Base-by-base conservation (phyloP, 2,329 filamentous ascomycete species). In the Xylariales sp. region DNA sequence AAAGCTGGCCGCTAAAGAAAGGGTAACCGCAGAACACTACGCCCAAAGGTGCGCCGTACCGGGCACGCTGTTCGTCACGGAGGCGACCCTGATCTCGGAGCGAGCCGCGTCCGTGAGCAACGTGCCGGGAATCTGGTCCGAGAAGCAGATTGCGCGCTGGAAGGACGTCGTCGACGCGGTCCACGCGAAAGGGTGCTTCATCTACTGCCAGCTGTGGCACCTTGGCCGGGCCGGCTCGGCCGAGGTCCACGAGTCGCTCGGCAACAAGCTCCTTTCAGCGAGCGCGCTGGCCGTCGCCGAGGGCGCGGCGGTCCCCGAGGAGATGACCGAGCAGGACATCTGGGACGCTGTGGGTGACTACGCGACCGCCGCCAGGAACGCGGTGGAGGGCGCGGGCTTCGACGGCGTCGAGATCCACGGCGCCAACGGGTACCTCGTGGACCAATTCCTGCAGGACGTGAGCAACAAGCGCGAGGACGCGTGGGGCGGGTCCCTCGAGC, bases 281-380 rank as follows among this genome's bases (percentile, higher is more conserved):
- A 61, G 56, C 38, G 52, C 56, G 48, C 66, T 36, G 55, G 72
- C 14, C 13, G 60, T 72, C 3, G 64, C 70, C 29, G 72, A 72
- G 5, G 67, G 75, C 8, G 58, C 61, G 2, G 60, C 59, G 0
- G 72, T 72, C 4, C 83, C 83, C 2, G 75, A 74, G 37, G 80
- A 70, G 18, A 76, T 90, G 72, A 83, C 74, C 0, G 67, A 76
- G 35, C 63, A 73, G 1, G 83, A 88, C 15, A 90, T 90, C 39
- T 65, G 75, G 48, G 56, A 70, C 3, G 69, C 81, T 44, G 84
- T 88, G 58, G 56, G 54, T 1, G 77, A 78, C 0, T 88, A 74
- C 56, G 73, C 70, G 2, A 68, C 66, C 0, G 72, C 74, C 1
- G 67, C 72, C 1, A 69, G 69, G 43, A 69, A 76, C 19, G 74